phyloP scores from a whole-genome alignment of 257 asterid genomes.

The Verbascum thapsus region DNA sequence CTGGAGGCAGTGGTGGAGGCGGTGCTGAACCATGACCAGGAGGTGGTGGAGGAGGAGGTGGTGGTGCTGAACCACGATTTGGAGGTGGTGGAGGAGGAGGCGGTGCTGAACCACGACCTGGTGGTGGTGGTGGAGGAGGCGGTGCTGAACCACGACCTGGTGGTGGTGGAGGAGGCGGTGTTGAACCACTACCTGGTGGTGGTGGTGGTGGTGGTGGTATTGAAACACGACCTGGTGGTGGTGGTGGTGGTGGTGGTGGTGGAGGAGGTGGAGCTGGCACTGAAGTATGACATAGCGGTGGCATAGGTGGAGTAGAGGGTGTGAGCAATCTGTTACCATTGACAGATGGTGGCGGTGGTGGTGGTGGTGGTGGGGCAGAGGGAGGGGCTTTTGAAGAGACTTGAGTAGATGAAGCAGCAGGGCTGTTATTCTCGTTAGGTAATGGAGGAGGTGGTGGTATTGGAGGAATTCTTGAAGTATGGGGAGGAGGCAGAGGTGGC shows the following conservation, averaged over 20 bases:
- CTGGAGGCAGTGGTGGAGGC: slow-evolving; percentile 39
- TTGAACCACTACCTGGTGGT: slow-evolving; percentile 27
- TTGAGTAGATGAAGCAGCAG: slow-evolving; percentile 29
- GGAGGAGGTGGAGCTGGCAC: slow-evolving; percentile 16
- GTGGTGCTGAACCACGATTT: slow-evolving; percentile 32
- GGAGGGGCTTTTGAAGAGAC: slow-evolving; percentile 17
- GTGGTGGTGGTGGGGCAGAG: slow-evolving; percentile 20
- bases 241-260: neutral
- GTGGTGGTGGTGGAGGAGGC: slow-evolving; percentile 29
- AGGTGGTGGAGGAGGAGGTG: slow-evolving; percentile 49
- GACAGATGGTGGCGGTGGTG: slow-evolving; percentile 30
- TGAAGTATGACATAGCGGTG: neutral
- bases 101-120: slow-evolving; percentile 1
- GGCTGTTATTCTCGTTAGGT: slow-evolving; percentile 8
- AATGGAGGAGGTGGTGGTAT: slow-evolving; percentile 32
- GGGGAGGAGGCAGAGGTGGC: slow-evolving; percentile 31
- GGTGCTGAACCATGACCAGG: slow-evolving; percentile 30
- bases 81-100: slow-evolving; percentile 42
- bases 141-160: slow-evolving; percentile 3
- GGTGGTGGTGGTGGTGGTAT: slow-evolving; percentile 34
- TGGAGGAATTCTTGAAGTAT: slow-evolving; percentile 20
- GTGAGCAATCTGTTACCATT: slow-evolving; percentile 30
- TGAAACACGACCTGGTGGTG: neutral
- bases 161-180: slow-evolving; percentile 29
- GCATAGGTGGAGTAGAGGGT: slow-evolving; percentile 28